phyloP scores from a whole-genome alignment of 768 basidiomycete genomes.

The Russula ochroleuca region DNA sequence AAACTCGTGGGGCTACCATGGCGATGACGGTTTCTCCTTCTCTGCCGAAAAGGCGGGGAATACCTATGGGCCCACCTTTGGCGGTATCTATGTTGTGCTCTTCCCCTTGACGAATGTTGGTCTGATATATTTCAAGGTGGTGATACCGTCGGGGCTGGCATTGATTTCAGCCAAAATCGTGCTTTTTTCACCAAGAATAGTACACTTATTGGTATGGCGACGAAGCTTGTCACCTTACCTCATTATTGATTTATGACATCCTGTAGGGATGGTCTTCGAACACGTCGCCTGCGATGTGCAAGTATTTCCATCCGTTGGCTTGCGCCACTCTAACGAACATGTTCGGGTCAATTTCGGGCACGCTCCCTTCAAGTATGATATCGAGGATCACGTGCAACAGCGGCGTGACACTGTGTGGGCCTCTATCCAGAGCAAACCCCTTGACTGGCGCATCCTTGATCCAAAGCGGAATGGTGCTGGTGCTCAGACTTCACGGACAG shows the following conservation, averaged over 20 bases:
- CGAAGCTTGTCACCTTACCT: conserved; percentile 9
- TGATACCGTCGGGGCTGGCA: conserved; percentile 87
- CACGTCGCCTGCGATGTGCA: conserved; percentile 61
- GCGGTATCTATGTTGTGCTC: conserved; percentile 49
- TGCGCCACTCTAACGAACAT: conserved; percentile 74
- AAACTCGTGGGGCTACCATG: conserved; percentile 89
- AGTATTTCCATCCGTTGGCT: conserved; percentile 83
- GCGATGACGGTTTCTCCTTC: conserved; percentile 81
- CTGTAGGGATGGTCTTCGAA: conserved; percentile 65
- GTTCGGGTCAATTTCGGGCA: conserved; percentile 87
- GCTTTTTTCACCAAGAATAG: conserved; percentile 93
- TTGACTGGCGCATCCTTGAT: conserved; percentile 43
- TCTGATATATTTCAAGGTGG: conserved; percentile 49
- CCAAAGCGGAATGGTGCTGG: conserved; percentile 20
- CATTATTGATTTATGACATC: conserved; percentile 18
- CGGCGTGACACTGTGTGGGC: conserved; percentile 63
- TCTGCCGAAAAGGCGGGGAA: conserved; percentile 67
- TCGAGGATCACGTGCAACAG: conserved; percentile 78
- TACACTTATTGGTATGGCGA: conserved; percentile 51
- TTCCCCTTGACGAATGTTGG: conserved; percentile 13
- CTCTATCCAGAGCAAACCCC: conserved; percentile 54
- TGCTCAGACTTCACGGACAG: conserved; percentile 17
- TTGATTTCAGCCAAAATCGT: conserved; percentile 77
- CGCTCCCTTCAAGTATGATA: conserved; percentile 83
- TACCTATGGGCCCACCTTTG: conserved; percentile 73